Evolutionary conservation across 768 basidiomycete species (phyloP), one percentile per base, ranked within the genome.

Genomic region (Tricholoma sp.): DNA sequence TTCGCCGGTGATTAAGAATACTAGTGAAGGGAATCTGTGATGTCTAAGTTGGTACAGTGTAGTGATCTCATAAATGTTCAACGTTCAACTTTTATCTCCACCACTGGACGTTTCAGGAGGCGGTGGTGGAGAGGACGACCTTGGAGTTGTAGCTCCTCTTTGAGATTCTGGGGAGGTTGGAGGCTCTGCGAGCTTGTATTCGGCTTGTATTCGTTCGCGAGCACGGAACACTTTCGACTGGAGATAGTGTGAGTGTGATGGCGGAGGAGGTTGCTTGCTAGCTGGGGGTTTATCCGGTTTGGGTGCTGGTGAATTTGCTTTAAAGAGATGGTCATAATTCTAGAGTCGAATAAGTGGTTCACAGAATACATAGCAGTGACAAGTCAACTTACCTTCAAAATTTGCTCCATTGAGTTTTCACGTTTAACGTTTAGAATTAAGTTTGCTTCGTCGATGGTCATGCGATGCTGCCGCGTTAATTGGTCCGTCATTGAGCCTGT

Each of bases 191-290:
- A 61, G 56, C 55, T 78, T 73, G 24, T 69, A 57, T 78, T 99
- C 96, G 0, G 95, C 95, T 69, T 97, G 90, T 81, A 98, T 86
- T 74, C 97, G 85, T 74, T 98, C 94, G 55, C 86, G 82, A 18
- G 97, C 96, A 41, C 97, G 85, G 46, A 92, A 83, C n/a, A 99
- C 92, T 74, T 99, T 99, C 31, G 93, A 95, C 69, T 96, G 95
- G 11, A 98, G 79, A 72, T 98, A 98, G 72, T 94, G 91, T 34
- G 93, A 94, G 68, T 93, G 79, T 35, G 73, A 64, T 19, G 78
- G 78, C n/a, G 77, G 78, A 21, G 72, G 67, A 21, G 72, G 67
- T 21, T 72, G 73, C 67, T 77, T 82, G 35, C 79, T 74, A 12
- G 78, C 64, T 39, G 78, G 58, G 35, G 72, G 73, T 63, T 79